Evolutionary conservation across 495 filamentous ascomycete species (phyloP), one percentile per base, ranked within the genome.

Genomic region (Aspergillus bridgeri): DNA sequence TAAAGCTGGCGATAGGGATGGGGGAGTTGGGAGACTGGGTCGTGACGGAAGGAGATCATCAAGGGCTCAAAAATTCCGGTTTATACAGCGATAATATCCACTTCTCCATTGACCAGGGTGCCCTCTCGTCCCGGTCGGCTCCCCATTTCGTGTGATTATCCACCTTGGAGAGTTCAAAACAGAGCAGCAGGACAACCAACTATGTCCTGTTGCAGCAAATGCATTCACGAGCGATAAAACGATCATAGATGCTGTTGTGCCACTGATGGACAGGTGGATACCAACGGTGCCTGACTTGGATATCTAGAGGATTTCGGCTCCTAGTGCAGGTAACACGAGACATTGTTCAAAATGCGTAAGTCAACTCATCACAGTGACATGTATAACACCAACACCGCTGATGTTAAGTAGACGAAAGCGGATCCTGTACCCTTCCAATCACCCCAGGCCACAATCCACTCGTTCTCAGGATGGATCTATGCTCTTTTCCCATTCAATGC

Each of bases 391-490:
- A 17, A 29, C 3, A 2, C 5, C 0, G 11, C 18, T 38, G 13
- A 42, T 21, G 0, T 5, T 8, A 3, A 17, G 3, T 55, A 65
- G 63, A 65, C 42, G 57, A 65, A 49, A 51, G 51, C 22, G 62
- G 61, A 27, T 61, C 55, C 29, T 65, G 62, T 8, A 57, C 61
- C 4, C 52, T 61, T 13, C 62, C 62, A 23, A 24, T 65, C 21
- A 65, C 62, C 22, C 51, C 45, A 3, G 62, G 59, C 22, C 13
- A 56, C 18, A 61, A 65, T 38, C 62, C 62, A 3, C 62, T 27
- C 61, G 61, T n/a, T 58, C 33, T 38, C 43, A 44, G 19, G 54
- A 57, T 19, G 29, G 48, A 8, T 60, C 60, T 0, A 38, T 46
- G 5, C 46, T 61, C 23, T 50, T 66, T 19, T 53, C 61, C 22